Evolutionary conservation across 768 basidiomycete genomes (phyloP).

Genomic region (Auricularia auricula-judae): DNA sequence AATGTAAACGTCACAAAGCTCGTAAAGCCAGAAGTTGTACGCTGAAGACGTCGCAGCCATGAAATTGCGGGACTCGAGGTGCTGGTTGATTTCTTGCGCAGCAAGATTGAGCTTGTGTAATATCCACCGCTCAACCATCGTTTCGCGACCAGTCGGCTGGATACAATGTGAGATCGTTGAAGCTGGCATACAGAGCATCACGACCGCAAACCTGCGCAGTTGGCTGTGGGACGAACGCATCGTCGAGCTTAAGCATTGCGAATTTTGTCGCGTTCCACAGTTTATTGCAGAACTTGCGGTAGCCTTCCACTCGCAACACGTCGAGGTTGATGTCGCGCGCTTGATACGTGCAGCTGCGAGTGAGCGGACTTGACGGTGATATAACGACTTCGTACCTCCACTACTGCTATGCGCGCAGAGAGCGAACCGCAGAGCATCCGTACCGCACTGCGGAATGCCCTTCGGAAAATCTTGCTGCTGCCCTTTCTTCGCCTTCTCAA

Average conservation of each 20-base stretch:
- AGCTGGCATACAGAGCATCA: slow-evolving; percentile 5
- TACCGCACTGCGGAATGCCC: slow-evolving; percentile 97
- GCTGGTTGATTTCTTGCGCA: slow-evolving; percentile 60
- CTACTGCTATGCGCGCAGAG: slow-evolving; percentile 81
- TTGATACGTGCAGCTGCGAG: slow-evolving; percentile 17
- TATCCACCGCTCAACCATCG: slow-evolving; percentile 90
- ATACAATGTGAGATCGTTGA: background rate
- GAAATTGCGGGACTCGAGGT: slow-evolving; percentile 77
- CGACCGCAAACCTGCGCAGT: slow-evolving; percentile 45
- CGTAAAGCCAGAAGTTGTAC: slow-evolving; percentile 96
- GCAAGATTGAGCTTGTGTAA: slow-evolving; percentile 87
- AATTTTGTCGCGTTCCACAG: slow-evolving; percentile 99
- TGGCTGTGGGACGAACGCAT: slow-evolving; percentile 64
- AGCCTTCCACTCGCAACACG: slow-evolving; percentile 91
- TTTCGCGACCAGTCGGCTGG: slow-evolving; percentile 82
- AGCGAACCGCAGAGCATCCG: slow-evolving; percentile 91
- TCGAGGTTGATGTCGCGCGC: slow-evolving; percentile 97
- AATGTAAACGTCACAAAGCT: slow-evolving; percentile 98
- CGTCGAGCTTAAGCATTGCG: slow-evolving; percentile 94
- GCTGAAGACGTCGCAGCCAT: slow-evolving; percentile 78
- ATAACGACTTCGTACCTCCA: slow-evolving; percentile 43
- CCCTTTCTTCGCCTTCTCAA: slow-evolving; percentile 78
- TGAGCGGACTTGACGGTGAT: background rate
- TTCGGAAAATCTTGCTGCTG: slow-evolving; percentile 99
- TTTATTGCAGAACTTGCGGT: slow-evolving; percentile 99